Evolutionary conservation across 1,284 basidiomycete genomes (phyloP), one percentile per base, ranked within the genome.

Genomic region (Ceratorhiza oryzae-sativae): DNA sequence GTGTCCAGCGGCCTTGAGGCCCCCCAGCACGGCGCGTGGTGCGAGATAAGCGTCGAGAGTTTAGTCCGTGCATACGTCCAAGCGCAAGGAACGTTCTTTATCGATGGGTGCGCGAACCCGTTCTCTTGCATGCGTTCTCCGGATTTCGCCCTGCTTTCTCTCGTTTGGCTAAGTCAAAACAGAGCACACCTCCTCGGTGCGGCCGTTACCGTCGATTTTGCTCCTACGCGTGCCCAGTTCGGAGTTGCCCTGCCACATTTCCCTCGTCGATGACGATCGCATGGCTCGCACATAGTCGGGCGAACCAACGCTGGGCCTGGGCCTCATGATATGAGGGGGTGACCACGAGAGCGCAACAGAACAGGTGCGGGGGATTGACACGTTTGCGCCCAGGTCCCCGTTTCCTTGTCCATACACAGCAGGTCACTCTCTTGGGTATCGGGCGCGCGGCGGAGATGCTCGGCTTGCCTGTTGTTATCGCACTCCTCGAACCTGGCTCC

Each of bases 201-300:
- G 61, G 61, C 45, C 46, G 46, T 63, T 63, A 63, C 61, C 61
- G 61, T 51, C n/a, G 46, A 63, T 27, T 36, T 63, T 20, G 39
- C 61, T 2, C 20, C 20, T 3, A 32, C 13, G 48, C 41, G 41
- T 46, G 42, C 39, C 59, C n/a, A 45, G 39, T 41, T 45, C 39
- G 59, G 56, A 48, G 41, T 41, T 32, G 23, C 59, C 39, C 42
- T 30, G 27, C 18, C n/a, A n/a, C n/a, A 15, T 30, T 48, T 42
- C 30, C 25, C 23, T 46, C 42, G n/a, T 41, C 39, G n/a, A 42
- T 59, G 56, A 59, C 56, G 34, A 59, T 59, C 56, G 56, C 15
- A 36, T 15, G 39, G 56, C 56, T 61, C 41, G 23, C n/a, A 45
- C 59, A 61, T 48, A 61, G 56, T 59, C 59, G 42, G 42, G 27